A percentile compares a stretch with the other conserved stretches of the same genome.
Conservation (phyloP, 495 filamentous ascomycete species). For the Xylaria sp. region DNA sequence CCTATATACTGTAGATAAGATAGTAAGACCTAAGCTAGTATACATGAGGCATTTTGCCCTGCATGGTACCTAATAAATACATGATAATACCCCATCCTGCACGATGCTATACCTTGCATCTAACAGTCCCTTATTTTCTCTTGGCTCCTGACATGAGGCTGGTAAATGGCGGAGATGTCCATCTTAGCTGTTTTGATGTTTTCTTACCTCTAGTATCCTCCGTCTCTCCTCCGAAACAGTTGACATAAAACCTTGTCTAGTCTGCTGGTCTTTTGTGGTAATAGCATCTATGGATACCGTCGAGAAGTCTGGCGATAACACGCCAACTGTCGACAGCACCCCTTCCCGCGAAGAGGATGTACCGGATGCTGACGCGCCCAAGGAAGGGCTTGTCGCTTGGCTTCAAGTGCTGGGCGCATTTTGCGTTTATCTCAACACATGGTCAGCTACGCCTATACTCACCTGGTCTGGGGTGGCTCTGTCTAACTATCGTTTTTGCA, state of each 20-base stretch:
- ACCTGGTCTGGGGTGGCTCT: not conserved
- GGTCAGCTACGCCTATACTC: constrained; percentile 45
- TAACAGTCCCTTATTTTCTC: constrained; percentile 3
- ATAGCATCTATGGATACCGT: not conserved
- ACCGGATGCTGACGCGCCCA: constrained; percentile 33
- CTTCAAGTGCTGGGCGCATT: constrained; percentile 62
- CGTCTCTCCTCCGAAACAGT: not conserved
- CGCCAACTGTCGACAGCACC: not conserved
- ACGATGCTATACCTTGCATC: not conserved
- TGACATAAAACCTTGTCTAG: not conserved
- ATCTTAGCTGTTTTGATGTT: not conserved
- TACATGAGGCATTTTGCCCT: constrained; percentile 6
- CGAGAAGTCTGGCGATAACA: not conserved
- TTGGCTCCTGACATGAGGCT: not conserved
- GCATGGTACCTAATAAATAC: not conserved
- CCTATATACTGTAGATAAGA: not conserved
- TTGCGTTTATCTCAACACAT: constrained; percentile 66
- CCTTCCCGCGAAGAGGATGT: constrained; percentile 3
- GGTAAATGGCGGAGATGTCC: not conserved
- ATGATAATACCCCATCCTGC: not conserved
- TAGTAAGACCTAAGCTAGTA: not conserved
- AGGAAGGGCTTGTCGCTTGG: constrained; percentile 54
- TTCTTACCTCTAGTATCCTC: not conserved
- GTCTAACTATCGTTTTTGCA: constrained; percentile 8
- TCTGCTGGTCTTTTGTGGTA: not conserved